These are phyloP conservation scores for Cutaneotrichosporon spelunceum DNA, from an alignment of 1,284 basidiomycete genomes.

Conservation along the genomic window DNA sequence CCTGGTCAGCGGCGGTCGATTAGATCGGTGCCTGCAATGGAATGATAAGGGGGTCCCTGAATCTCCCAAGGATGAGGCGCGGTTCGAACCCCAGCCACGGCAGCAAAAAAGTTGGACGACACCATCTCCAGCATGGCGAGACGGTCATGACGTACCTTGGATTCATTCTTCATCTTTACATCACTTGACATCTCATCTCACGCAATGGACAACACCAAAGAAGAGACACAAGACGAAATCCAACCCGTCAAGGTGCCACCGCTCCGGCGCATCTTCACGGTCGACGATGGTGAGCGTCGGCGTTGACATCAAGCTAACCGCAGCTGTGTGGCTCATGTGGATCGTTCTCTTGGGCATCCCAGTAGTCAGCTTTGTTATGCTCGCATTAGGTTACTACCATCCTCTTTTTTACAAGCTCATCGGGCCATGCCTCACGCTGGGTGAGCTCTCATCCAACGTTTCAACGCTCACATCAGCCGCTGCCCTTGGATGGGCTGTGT, in stretches of 20 bases:
- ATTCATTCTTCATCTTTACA: neutral
- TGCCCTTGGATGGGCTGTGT: neutral
- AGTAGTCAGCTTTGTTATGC: neutral
- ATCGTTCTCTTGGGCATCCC: constrained; percentile 4
- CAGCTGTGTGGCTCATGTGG: constrained; percentile 8
- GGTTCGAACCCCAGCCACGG: no score
- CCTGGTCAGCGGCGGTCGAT: constrained; percentile 53
- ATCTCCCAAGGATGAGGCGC: neutral
- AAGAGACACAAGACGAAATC: neutral
- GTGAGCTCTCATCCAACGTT: neutral
- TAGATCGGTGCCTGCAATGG: neutral
- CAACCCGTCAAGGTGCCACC: neutral
- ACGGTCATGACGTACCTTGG: no score
- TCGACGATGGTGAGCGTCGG: neutral
- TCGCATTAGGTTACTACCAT: neutral
- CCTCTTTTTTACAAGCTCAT: neutral
- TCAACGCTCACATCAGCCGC: neutral
- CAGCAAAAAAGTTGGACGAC: no score
- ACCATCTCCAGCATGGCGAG: no score
- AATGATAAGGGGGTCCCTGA: neutral
- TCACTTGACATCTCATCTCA: no score
- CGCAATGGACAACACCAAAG: neutral
- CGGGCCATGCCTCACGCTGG: constrained; percentile 5
- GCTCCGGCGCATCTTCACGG: constrained; percentile 1
- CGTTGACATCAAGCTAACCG: neutral